These are phyloP conservation scores for Fusarium begoniae DNA, from an alignment of 2,329 filamentous ascomycete genomes.

Conservation along the genomic window DNA sequence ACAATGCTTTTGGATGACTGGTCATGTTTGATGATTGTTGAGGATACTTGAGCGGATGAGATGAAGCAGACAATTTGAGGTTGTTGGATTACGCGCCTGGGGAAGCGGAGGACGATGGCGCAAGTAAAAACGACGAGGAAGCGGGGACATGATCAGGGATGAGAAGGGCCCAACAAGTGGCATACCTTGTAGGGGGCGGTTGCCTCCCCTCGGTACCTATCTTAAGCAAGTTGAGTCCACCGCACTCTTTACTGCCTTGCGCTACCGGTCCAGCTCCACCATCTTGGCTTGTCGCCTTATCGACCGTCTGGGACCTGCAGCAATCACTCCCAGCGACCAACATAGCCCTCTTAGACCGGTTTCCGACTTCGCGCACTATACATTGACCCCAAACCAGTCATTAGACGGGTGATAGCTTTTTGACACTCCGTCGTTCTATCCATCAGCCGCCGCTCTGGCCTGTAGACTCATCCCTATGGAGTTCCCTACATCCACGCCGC, in stretches of 20 bases:
- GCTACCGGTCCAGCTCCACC: not conserved
- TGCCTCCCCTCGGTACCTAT: not conserved
- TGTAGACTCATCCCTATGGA: not conserved
- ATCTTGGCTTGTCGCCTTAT: not conserved
- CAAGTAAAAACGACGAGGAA: not conserved
- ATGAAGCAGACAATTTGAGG: not conserved
- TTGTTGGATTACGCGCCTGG: fast-evolving
- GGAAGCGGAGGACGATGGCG: not conserved
- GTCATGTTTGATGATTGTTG: not conserved
- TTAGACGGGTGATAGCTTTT: not conserved
- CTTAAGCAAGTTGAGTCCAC: not conserved
- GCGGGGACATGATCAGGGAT: not conserved
- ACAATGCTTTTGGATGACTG: not conserved
- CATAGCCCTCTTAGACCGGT: not conserved
- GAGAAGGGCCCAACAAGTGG: not conserved
- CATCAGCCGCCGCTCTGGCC: not conserved
- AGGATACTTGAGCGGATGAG: not conserved
- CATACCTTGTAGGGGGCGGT: no score
- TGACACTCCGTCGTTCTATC: not conserved
- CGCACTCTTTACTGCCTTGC: no score
- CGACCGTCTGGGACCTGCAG: not conserved
- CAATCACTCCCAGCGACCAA: not conserved
- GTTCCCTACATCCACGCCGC: not conserved
- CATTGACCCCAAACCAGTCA: not conserved
- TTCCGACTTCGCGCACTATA: not conserved